A percentile compares a stretch with the other conserved stretches of the same genome.
These are phyloP conservation scores for Acanthamoeba divionensis DNA, from an alignment of 208 protist species.

Conservation along the genomic window DNA sequence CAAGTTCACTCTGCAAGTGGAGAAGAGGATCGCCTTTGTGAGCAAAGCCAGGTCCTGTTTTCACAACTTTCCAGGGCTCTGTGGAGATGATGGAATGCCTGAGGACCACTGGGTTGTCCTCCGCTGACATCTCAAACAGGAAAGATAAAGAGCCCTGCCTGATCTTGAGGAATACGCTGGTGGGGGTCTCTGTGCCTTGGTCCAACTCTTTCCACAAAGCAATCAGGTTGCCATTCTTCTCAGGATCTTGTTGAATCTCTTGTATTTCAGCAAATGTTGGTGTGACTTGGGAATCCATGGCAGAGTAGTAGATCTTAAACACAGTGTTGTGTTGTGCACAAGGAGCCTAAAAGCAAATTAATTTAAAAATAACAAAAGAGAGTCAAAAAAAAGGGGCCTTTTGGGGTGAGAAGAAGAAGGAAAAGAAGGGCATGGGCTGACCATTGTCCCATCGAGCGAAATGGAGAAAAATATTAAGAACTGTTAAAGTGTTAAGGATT, in stretches of 20 bases:
- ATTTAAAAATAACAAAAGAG: no score
- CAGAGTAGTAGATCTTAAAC: no score
- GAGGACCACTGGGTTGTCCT: neutral
- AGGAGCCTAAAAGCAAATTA: no score
- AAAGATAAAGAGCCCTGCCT: neutral
- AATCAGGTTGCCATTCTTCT: neutral
- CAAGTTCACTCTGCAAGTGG: neutral
- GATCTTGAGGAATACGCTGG: conserved; percentile 3
- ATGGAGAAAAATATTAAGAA: no score
- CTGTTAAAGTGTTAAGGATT: no score
- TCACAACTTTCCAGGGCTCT: conserved; percentile 16
- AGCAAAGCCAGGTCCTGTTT: neutral
- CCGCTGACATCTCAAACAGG: conserved; percentile 7
- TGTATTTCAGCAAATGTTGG: neutral
- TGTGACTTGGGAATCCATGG: no score
- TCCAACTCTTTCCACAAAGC: neutral
- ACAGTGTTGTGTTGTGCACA: no score
- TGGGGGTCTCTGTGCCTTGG: neutral
- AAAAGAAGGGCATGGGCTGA: no score
- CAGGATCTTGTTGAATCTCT: neutral
- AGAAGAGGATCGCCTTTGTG: neutral
- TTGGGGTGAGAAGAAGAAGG: no score
- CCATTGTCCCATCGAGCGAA: no score
- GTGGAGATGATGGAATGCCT: conserved; percentile 26
- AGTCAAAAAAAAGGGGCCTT: no score